Percentiles rank a stretch among this genome's conserved stretches.
Conservation (phyloP, 1,284 basidiomycete genomes). For the Tranzscheliella williamsii region DNA sequence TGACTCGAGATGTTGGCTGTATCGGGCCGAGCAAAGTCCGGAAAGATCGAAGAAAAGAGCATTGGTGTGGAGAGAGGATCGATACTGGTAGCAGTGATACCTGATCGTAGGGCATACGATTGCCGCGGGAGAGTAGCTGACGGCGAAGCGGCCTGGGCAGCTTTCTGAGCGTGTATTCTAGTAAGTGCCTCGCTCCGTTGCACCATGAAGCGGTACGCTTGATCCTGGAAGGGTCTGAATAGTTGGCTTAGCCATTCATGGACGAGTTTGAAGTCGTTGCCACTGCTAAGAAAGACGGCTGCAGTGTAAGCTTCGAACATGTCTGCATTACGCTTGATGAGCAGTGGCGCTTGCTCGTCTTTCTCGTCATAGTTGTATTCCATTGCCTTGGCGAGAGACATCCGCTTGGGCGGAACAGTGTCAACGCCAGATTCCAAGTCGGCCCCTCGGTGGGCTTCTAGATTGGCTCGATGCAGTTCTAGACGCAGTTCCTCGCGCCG, state of each 20-base stretch:
- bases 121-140: neutral
- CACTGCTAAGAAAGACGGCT: conserved; percentile 31
- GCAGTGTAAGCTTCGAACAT: conserved; percentile 44
- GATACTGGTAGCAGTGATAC: conserved; percentile 10
- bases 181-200: conserved; percentile 23
- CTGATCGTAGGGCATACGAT: neutral
- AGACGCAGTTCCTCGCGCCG: conserved; percentile 10
- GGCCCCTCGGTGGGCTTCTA: neutral
- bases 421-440: neutral
- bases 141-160: neutral
- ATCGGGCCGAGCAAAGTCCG: conserved; percentile 8
- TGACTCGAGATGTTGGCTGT: neutral
- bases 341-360: conserved; percentile 4
- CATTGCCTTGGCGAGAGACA: neutral
- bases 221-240: conserved; percentile 38
- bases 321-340: conserved; percentile 37
- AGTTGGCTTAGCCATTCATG: conserved; percentile 28
- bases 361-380: neutral
- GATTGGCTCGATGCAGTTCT: conserved; percentile 9
- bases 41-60: conserved; percentile 15
- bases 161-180: conserved; percentile 7
- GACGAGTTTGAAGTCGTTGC: conserved; percentile 27
- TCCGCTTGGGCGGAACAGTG: too few relatives aligned
- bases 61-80: conserved; percentile 10
- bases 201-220: conserved; percentile 40